Evolutionary conservation across 805 yeast species (phyloP), one percentile per base, ranked within the genome.

Genomic region (Candida sakaeoensis): DNA sequence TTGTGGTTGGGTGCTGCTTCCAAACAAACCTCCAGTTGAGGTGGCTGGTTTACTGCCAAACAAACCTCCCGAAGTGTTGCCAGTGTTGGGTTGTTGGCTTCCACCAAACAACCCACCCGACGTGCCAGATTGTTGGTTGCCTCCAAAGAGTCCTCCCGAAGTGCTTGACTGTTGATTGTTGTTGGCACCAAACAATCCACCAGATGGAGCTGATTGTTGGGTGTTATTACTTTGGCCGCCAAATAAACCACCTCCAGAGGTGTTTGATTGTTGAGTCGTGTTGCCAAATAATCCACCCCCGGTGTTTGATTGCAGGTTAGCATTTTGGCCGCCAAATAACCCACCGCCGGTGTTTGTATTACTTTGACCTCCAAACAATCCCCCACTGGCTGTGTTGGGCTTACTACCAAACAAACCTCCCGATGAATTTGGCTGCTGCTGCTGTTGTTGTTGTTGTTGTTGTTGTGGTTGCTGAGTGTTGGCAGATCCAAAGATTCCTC

Each of bases 41-140:
- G 24, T 48, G 27, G 24, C 32, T 41, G 18, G 38, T 5, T 45
- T 21, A 45, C 48, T 17, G 45, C 43, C 31, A 36, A 36, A 36
- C n/a, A 36, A 36, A 12, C 43, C 43, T 29, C 67, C 47, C 12
- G 26, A 10, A 29, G 42, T 26, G 31, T 39, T 42, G 13, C 55
- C 44, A 26, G 51, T 24, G 8, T 38, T 15, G 9, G 37, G 9
- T 16, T 45, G 23, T 8, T 49, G 35, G 2, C 42, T 46, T 29
- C 64, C 64, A 48, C 64, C 65, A 49, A 57, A 58, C 36, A 57
- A 40, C 13, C 61, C 58, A 26, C 56, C 51, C 9, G 8, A 6
- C 7, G 51, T 26, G 7, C 46, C 21, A 13, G 50, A 35, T 16
- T 12, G 39, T 36, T 25, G 50, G 21, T 18, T 16, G 44, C 48